These are phyloP conservation scores for Melampsora larici-populina DNA, from an alignment of 1,284 basidiomycete species.

Conservation along the genomic window DNA sequence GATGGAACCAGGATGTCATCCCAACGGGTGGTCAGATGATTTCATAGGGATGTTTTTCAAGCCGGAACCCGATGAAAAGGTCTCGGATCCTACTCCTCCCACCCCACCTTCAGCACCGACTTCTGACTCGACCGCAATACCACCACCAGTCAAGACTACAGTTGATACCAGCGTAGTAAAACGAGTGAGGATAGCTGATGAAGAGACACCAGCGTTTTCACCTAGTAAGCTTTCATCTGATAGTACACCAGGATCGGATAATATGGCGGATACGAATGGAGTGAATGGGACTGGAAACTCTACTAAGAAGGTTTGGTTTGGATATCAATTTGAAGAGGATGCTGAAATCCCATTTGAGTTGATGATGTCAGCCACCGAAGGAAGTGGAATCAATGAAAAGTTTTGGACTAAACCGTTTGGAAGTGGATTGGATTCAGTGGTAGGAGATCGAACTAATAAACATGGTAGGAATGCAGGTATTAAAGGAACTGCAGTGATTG, in stretches of 20 bases:
- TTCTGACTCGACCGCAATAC: neutral
- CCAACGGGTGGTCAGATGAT: conserved; percentile 3
- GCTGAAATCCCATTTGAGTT: neutral
- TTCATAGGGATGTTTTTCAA: neutral
- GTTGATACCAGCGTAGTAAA: neutral
- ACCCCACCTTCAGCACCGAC: neutral
- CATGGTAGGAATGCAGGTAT: neutral
- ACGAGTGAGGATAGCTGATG: neutral
- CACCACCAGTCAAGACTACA: neutral
- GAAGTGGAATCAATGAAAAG: neutral
- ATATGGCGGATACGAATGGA: neutral
- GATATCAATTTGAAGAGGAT: neutral
- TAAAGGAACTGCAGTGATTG: neutral
- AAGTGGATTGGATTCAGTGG: neutral
- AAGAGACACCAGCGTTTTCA: conserved; percentile 39
- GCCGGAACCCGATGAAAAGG: neutral
- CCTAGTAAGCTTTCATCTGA: conserved; percentile 39
- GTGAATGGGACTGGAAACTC: neutral
- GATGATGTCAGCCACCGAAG: neutral
- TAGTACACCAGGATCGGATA: conserved; percentile 32
- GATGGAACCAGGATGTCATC: conserved; percentile 1
- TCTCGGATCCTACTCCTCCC: neutral
- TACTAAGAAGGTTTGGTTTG: neutral
- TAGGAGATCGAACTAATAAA: neutral
- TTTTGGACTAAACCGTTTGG: neutral